Base-by-base conservation (phyloP, 768 basidiomycete genomes). In the Termitomyces sp. region DNA sequence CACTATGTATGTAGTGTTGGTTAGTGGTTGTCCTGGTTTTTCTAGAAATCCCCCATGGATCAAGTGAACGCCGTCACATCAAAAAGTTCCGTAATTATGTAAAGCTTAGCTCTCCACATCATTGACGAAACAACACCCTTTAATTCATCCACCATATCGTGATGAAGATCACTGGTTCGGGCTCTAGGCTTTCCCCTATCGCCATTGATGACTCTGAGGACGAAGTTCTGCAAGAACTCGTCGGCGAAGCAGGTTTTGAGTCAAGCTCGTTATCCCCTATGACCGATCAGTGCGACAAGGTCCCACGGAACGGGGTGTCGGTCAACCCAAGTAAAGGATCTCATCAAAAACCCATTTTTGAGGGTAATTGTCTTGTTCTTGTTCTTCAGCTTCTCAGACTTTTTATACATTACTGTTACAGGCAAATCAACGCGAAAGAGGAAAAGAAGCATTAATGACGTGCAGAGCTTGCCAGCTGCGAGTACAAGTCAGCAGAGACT, bases 151-250 rank as follows among this genome's bases (percentile, higher is more conserved):
- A 36, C 55, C n/a, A 18, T 46, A 4, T 40, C 22, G 33, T 32
- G n/a, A 64, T 62, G 63, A 64, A 60, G 53, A 36, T n/a, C 4
- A 60, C 57, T 26, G 72, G 71, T 54, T 59, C 69, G 22, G 75
- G 75, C 43, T 72, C 75, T 0, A 61, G 61, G 48, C 62, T 48
- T 20, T 77, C 72, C 30, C 76, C 76, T 35, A 76, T 76, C 20
- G 60, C 68, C 38, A 66, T 77, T 35, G 73, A 75, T 49, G 75
- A 77, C 58, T 77, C 75, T 30, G 76, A 77, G 61, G 72, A 75
- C 30, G 76, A 77, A 47, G 72, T 73, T 4, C 20, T 72, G 1
- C 61, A 71, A 20, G 70, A 71, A 47, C 66, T 75, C 20, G 64
- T 75, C 9, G 64, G 49, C 52, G 57, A 64, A 36, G 36, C 42